Evolutionary conservation across 768 basidiomycete species (phyloP), one percentile per base, ranked within the genome.

Genomic region (Rhizopogon sp.): DNA sequence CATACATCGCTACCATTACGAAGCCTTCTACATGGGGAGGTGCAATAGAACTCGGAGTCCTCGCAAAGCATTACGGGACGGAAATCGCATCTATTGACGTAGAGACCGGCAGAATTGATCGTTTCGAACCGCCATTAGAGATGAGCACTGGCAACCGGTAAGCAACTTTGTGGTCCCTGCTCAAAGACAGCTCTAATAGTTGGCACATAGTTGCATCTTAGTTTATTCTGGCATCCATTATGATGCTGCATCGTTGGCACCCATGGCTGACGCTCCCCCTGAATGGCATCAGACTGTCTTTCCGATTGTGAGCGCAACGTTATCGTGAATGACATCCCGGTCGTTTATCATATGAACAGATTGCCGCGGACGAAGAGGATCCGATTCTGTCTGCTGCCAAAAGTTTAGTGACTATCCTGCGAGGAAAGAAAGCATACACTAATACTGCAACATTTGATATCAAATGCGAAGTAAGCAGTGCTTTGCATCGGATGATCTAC

Each of bases 151-250:
- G 68, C 1, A 68, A 70, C 52, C 68, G 70, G 64, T 70, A 25
- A 39, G 55, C 3, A 6, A 35, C n/a, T 25, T n/a, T 1, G 16
- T 42, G 8, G 22, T 16, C 5, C 14, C 13, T 28, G 40, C 31
- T 43, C 13, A 33, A 3, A 20, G 16, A 16, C 16, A 1, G 20
- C 6, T 10, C 5, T 25, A 43, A 43, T 8, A 5, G 28, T 53
- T 61, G 51, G 43, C 25, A 52, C 22, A 67, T 68, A 78, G 87
- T 17, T 87, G 84, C 55, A 68, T 97, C 13, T 65, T 98, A n/a
- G 77, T 98, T 4, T 98, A 98, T 72, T 93, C 90, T 0, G 96
- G 96, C 3, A 97, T 98, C 44, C 95, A 98, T 68, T 99, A 99
- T 70, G 96, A 99, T 68, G 91, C 91, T 8, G 83, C 88, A 5